Evolutionary conservation across 2,329 filamentous ascomycete genomes (phyloP), one percentile per base, ranked within the genome.

Genomic region (Fusarium anthophilum): DNA sequence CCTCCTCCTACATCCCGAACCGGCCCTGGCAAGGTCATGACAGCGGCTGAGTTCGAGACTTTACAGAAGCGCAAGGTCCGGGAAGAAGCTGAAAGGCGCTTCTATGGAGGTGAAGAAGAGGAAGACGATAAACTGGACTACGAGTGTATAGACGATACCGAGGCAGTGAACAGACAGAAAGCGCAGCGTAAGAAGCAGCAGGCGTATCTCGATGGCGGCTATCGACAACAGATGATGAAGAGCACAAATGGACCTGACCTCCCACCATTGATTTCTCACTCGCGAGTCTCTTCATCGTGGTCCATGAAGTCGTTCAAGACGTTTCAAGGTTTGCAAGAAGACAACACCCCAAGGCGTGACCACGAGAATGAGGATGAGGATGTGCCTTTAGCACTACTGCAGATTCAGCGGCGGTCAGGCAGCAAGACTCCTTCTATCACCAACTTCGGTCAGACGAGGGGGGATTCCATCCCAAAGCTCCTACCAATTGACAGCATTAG

Each of bases 221-320:
- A 72, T 20, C 58, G 70, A 37, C 63, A 69, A 37, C 44, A 59
- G 24, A 72, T 69, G 69, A 72, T 69, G 69, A 72, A 69, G 47
- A 72, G 39, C n/a, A 72, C 69, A 8, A 65, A 64, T 12, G 66
- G 58, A 8, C n/a, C 41, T 8, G 65, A 70, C 3, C n/a, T 47
- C 22, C 45, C 45, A 9, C 35, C 35, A 14, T n/a, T 48, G 11
- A 12, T 1, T 6, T 47, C 51, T 47, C 66, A 70, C 26, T 58
- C 67, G 1, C 44, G 66, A 20, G 18, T 43, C 4, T 58, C 67
- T 38, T 70, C 66, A 2, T 32, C 67, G 6, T 48, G 62, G 62
- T 68, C 65, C 2, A 53, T 68, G n/a, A 68, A 53, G 14, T 70
- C 67, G 2, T 70, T 58, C n/a, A 70, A 54, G 54, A 20, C 67